phyloP scores from a whole-genome alignment of 208 protist genomes.

The Vickermania ingenoplastis region DNA sequence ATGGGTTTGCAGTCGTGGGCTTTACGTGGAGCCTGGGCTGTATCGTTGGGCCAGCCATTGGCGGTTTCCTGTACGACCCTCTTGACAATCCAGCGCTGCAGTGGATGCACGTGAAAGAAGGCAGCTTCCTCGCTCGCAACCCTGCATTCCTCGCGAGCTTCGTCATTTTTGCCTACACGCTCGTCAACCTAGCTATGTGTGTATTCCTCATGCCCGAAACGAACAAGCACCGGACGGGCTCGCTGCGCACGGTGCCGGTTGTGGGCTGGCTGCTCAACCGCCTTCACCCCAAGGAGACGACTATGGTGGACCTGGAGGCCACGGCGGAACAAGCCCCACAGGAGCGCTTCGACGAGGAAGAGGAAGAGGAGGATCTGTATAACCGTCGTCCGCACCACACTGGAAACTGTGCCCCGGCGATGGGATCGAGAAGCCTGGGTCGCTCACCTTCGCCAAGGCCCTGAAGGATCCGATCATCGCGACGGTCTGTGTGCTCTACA shows the following conservation, averaged over 20 bases:
- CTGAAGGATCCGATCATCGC: not conserved
- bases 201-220: slow-evolving; percentile 37
- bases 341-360: not conserved
- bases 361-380: not conserved
- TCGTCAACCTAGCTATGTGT: slow-evolving; percentile 19
- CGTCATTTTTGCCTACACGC: slow-evolving; percentile 28
- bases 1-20: slow-evolving; percentile 94
- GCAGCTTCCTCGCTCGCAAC: slow-evolving; percentile 28
- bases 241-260: not conserved
- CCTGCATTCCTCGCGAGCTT: slow-evolving; percentile 46
- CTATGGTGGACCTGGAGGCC: not conserved
- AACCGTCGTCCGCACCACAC: not conserved
- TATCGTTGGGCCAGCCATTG: slow-evolving; percentile 49
- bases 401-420: too few relatives aligned
- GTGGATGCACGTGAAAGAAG: slow-evolving; percentile 23
- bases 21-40: slow-evolving; percentile 65
- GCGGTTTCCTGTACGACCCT: slow-evolving; percentile 71
- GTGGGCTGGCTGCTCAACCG: not conserved
- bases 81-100: slow-evolving; percentile 12
- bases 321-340: not conserved
- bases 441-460: not conserved
- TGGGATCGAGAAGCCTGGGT: not conserved
- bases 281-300: not conserved
- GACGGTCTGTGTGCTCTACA: slow-evolving; percentile 27
- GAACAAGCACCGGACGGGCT: slow-evolving; percentile 12